Evolutionary conservation across 75 land plant species (phyloP), one percentile per base, ranked within the genome.

Genomic region (Picea sitchensis): DNA sequence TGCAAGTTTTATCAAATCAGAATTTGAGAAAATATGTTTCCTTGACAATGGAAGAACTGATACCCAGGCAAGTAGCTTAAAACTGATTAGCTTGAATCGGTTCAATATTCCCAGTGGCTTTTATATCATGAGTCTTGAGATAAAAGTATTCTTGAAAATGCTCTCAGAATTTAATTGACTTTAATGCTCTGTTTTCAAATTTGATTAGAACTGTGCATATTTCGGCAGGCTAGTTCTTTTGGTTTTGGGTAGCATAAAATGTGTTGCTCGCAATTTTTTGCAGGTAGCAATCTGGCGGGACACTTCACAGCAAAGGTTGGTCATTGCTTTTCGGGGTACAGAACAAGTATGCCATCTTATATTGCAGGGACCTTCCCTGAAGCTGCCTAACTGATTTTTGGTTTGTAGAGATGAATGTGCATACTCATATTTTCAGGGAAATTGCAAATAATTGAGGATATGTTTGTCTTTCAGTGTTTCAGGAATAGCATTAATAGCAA

Each of bases 221-320:
- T 51, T 51, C 12, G 1, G 12, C 72, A 65, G 12, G 38, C n/a
- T 56, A 18, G 58, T 5, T 74, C 20, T 69, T 44, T 82, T 44
- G 73, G 85, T 26, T 41, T 57, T 77, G 56, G 11, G 8, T 2
- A 41, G 2, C 51, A 41, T 34, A 38, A 69, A 44, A 75, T 83
- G 7, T 59, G 41, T 80, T 74, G 73, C 38, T 26, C 5, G 20
- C 23, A 44, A 44, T n/a, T 57, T 20, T 26, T 65, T 89, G 75
- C 79, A 96, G 99, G 98, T 96, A 18, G 98, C 95, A 47, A 78
- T 97, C 54, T 97, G 99, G 99, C 93, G 99, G 79, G 99, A 97
- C 82, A 26, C 78, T 69, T 41, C 73, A 71, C 80, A 88, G 31
- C 87, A 79, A 64, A 92, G 98, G 80, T 78, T 97, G 56, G 92